A percentile compares a stretch with the other conserved stretches of the same genome.
Conservation (phyloP, 352 stramenopile genomes). For the Globisporangium spinosum region DNA sequence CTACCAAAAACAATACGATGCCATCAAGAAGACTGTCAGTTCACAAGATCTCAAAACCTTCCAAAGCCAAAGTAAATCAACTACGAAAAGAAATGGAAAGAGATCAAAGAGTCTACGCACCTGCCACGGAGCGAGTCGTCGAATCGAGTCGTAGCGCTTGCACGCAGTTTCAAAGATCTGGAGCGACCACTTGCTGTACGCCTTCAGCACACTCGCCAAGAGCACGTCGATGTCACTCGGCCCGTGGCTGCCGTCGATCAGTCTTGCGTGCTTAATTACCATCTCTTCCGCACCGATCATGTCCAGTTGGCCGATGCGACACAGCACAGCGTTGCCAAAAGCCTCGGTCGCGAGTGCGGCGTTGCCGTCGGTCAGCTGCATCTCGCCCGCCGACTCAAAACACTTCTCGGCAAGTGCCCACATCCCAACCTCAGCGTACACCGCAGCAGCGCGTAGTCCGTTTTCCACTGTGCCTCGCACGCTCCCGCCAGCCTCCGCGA, state of each 20-base stretch:
- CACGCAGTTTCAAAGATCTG: constrained; percentile 45
- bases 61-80: not conserved
- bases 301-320: constrained; percentile 53
- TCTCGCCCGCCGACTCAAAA: constrained; percentile 52
- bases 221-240: constrained; percentile 53
- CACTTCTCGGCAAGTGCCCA: constrained; percentile 53
- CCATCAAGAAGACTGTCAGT: not conserved
- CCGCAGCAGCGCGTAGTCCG: constrained; percentile 36
- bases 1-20: constrained; percentile 18
- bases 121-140: constrained; percentile 61
- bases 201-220: constrained; percentile 48
- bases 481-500: constrained; percentile 53
- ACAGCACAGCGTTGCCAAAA: constrained; percentile 59
- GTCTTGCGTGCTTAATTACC: constrained; percentile 34
- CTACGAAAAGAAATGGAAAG: not conserved
- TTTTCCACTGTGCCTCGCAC: constrained; percentile 47
- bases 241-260: constrained; percentile 28
- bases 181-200: constrained; percentile 53
- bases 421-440: constrained; percentile 51
- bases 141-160: constrained; percentile 42
- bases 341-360: constrained; percentile 41
- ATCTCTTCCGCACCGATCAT: constrained; percentile 54
- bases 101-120: constrained; percentile 21
- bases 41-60: not conserved
- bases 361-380: constrained; percentile 36